A percentile compares a stretch with the other conserved stretches of the same genome.
phyloP scores from a whole-genome alignment of 164 flowering plant species.

The Macadamia tetraphylla region DNA sequence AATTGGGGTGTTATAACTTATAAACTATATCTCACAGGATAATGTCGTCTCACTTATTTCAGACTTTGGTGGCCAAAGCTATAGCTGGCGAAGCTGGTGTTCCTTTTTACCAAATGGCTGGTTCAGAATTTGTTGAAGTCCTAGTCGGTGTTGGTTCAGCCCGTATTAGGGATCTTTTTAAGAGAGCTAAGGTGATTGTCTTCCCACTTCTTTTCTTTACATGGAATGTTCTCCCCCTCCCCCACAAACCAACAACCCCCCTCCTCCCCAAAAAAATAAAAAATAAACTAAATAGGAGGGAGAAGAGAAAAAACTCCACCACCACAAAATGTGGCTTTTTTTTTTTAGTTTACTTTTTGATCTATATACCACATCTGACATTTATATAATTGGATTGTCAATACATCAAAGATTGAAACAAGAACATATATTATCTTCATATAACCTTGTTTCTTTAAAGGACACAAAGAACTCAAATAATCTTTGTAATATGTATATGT shows the following conservation, averaged over 20 bases:
- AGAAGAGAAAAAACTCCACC: background rate
- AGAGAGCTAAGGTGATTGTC: conserved; percentile 75
- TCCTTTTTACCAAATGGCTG: conserved; percentile 98
- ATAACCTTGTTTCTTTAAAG: background rate
- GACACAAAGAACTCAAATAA: background rate
- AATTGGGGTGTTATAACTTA: background rate
- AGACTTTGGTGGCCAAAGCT: conserved; percentile 98
- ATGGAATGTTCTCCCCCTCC: no score
- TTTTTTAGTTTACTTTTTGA: background rate
- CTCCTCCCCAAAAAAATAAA: background rate
- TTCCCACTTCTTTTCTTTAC: background rate
- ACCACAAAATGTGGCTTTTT: background rate
- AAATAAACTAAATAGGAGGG: no score
- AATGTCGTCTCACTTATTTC: conserved; percentile 12
- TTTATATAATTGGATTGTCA: background rate
- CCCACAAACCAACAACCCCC: background rate
- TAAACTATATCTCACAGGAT: background rate
- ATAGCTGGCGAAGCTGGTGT: conserved; percentile 99
- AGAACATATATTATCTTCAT: background rate
- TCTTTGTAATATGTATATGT: background rate
- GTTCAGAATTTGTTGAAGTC: conserved; percentile 98
- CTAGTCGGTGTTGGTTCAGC: conserved; percentile 99
- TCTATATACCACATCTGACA: background rate
- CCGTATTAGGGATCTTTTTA: conserved; percentile 90
- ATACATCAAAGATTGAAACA: background rate